Evolutionary conservation across 345 rosid species (phyloP).

Genomic region (Arabis hirsuta): DNA sequence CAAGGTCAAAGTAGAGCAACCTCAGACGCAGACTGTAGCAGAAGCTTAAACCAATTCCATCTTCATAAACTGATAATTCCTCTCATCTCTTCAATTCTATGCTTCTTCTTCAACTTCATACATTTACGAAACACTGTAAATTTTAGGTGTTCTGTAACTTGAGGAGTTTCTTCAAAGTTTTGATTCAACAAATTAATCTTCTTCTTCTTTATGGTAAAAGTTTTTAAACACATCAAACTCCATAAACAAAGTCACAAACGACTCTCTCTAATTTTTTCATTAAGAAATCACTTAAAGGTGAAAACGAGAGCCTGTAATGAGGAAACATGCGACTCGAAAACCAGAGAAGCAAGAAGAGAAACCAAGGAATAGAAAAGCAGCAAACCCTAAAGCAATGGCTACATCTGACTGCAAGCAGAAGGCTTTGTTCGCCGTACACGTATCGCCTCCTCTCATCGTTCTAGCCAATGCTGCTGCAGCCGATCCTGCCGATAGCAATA

Average conservation of each 20-base stretch:
- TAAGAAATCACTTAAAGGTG: constrained; percentile 50
- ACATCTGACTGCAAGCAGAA: constrained; percentile 83
- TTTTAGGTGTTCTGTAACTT: constrained; percentile 3
- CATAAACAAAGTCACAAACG: constrained; percentile 1
- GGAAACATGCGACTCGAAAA: constrained; percentile 75
- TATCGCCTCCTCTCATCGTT: constrained; percentile 58
- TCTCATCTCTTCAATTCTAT: background rate
- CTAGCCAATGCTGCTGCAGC: constrained; percentile 73
- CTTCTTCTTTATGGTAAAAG: background rate
- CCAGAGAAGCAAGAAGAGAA: constrained; percentile 79
- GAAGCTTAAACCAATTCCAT: constrained; percentile 46
- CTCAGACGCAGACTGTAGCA: constrained; percentile 54
- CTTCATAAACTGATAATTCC: background rate
- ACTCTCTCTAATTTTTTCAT: background rate
- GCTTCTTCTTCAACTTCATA: background rate
- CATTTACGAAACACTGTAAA: constrained; percentile 5
- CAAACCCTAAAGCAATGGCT: constrained; percentile 77
- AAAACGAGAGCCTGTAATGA: constrained; percentile 87
- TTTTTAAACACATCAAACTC: background rate
- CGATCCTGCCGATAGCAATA: constrained; percentile 79
- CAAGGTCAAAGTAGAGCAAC: constrained; percentile 48
- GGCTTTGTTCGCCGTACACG: constrained; percentile 54
- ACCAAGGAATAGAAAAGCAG: constrained; percentile 74
- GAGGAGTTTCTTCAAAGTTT: background rate
- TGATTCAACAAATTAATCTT: background rate